Evolutionary conservation across 306 rosid species (phyloP).

Genomic region (Spatholobus suberectus): DNA sequence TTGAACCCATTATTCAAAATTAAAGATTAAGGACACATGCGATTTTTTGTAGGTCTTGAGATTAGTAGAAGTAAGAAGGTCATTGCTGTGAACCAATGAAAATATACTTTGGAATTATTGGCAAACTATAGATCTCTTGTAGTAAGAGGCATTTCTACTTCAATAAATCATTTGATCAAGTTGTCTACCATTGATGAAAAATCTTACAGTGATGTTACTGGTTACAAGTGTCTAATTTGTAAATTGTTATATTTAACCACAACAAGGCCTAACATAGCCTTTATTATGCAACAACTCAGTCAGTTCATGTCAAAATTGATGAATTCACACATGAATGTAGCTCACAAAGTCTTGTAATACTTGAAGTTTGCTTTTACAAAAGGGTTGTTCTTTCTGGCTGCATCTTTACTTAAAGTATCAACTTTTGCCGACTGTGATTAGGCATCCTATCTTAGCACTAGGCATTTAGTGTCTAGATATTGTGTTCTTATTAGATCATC

Average conservation of each 20-base stretch:
- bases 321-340: not conserved
- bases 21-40: too few species aligned
- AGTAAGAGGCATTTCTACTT: too few species aligned
- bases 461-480: not conserved
- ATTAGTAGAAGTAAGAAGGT: too few species aligned
- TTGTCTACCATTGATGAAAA: not conserved
- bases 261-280: not conserved
- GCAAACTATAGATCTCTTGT: too few species aligned
- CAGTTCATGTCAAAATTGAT: not conserved
- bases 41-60: too few species aligned
- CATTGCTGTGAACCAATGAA: too few species aligned
- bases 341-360: not conserved
- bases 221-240: too few species aligned
- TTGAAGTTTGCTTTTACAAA: not conserved
- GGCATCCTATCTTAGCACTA: not conserved
- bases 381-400: not conserved
- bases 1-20: not conserved
- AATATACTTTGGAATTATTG: too few species aligned
- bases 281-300: not conserved
- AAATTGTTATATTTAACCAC: too few species aligned
- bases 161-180: too few species aligned
- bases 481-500: not conserved
- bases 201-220: not conserved
- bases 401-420: not conserved
- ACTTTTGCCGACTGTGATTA: too few species aligned